Evolutionary conservation across 1,139 yeast species (phyloP), one percentile per base, ranked within the genome.

Genomic region (Debaryomyces udenii): DNA sequence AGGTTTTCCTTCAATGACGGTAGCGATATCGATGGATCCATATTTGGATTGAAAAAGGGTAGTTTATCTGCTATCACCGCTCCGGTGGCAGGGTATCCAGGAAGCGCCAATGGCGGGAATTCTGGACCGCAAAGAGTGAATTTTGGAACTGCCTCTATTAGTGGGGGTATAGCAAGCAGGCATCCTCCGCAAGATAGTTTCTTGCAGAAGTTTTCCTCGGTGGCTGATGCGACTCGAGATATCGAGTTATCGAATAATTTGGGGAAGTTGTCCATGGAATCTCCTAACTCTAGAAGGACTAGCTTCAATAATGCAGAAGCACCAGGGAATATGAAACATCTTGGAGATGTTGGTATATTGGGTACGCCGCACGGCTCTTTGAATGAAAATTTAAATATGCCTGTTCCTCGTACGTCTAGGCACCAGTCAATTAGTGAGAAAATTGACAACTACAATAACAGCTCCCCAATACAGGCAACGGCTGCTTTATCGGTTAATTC

Each of bases 171-270:
- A 33, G 70, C 79, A 18, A 68, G 61, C 49, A 64, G 77, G 49
- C 79, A 74, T 44, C 68, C 68, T 6, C 70, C 69, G 2, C 75
- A 66, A 43, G 78, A 79, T 18, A 66, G 78, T 33, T 82, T 82
- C 52, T 63, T 82, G 43, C 85, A 81, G 48, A 82, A 85, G 59
- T 86, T 86, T 56, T 71, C 87, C 6, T 68, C 80, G n/a, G 83
- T 86, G 14, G 89, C 88, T 9, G 94, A 86, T 45, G 87, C 89
- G 28, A 86, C 95, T 0, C 70, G 89, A 50, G 91, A 85, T 47
- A 77, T 85, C 30, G 94, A 86, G 54, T 58, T 80, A 31, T 56
- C 74, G 11, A 59, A 33, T 46, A 55, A 52, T 17, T 54, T 61
- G 28, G 59, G 65, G 6, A 57, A 57, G 28, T 52, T 70, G 30